Conservation (phyloP, 768 basidiomycete species). For the Coprinopsis sp. region DNA sequence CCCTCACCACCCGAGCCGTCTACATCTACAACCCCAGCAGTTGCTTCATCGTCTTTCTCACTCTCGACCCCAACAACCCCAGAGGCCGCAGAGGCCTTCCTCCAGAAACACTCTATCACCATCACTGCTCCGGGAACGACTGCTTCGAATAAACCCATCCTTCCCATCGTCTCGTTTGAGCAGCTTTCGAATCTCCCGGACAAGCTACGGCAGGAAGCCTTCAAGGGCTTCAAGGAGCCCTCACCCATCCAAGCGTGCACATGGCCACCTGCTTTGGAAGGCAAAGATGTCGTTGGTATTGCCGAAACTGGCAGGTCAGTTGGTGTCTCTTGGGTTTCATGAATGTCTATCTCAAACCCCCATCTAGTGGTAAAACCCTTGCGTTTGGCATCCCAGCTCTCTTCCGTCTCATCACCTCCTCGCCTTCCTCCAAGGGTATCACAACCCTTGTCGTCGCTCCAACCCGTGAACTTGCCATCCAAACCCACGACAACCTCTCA, state of each 20-base stretch:
- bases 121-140: slow-evolving; percentile 47
- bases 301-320: slow-evolving; percentile 88
- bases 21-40: slow-evolving; percentile 7
- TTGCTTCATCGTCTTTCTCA: slow-evolving; percentile 9
- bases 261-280: slow-evolving; percentile 83
- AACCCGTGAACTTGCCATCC: slow-evolving; percentile 93
- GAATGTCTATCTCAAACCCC: not conserved
- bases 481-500: slow-evolving; percentile 83
- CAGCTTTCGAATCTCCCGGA: slow-evolving; percentile 58
- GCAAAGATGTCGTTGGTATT: slow-evolving; percentile 89
- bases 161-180: slow-evolving; percentile 71
- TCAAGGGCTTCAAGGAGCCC: slow-evolving; percentile 75
- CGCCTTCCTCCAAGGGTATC: slow-evolving; percentile 35
- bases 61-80: slow-evolving; percentile 23
- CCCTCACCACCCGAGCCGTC: slow-evolving; percentile 16
- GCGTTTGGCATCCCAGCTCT: slow-evolving; percentile 94
- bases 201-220: slow-evolving; percentile 50
- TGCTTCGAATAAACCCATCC: slow-evolving; percentile 37
- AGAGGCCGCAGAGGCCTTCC: slow-evolving; percentile 55
- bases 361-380: slow-evolving; percentile 83
- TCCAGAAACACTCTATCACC: slow-evolving; percentile 68
- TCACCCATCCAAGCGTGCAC: slow-evolving; percentile 95
- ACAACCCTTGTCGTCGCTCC: slow-evolving; percentile 84
- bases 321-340: not conserved
- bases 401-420: slow-evolving; percentile 49